Conservation (phyloP, 306 rosid genomes). For the Rubus parviflorus region DNA sequence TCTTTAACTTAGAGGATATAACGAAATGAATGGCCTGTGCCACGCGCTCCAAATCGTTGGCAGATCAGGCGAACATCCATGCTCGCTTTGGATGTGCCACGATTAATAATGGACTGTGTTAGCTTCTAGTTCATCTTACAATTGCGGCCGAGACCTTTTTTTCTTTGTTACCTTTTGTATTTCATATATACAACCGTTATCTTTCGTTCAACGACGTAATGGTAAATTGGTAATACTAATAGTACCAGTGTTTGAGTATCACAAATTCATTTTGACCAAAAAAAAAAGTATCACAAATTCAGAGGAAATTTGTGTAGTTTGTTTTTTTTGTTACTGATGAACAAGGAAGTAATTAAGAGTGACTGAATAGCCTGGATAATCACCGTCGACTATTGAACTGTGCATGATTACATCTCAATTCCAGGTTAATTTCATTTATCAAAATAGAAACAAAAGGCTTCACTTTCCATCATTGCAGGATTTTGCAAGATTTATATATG, state of each 20-base stretch:
- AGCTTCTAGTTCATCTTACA: not conserved
- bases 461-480: not conserved
- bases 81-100: too few species aligned
- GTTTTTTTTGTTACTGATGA: not conserved
- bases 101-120: not conserved
- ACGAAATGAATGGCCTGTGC: too few species aligned
- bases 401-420: not conserved
- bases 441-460: not conserved
- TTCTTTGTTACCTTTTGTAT: too few species aligned
- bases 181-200: too few species aligned
- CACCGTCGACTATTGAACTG: not conserved
- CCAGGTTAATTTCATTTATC: not conserved
- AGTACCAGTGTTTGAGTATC: not conserved
- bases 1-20: too few species aligned
- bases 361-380: not conserved
- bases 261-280: not conserved
- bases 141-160: too few species aligned
- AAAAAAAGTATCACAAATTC: not conserved
- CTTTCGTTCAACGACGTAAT: too few species aligned
- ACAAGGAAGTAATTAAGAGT: not conserved
- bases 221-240: too few species aligned
- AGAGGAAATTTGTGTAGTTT: not conserved
- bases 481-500: constrained; percentile 1
- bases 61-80: too few species aligned
- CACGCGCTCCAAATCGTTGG: too few species aligned